Percentiles rank a stretch among this genome's conserved stretches.
phyloP scores from a whole-genome alignment of 495 filamentous ascomycete genomes.

The Neurospora hispaniola region DNA sequence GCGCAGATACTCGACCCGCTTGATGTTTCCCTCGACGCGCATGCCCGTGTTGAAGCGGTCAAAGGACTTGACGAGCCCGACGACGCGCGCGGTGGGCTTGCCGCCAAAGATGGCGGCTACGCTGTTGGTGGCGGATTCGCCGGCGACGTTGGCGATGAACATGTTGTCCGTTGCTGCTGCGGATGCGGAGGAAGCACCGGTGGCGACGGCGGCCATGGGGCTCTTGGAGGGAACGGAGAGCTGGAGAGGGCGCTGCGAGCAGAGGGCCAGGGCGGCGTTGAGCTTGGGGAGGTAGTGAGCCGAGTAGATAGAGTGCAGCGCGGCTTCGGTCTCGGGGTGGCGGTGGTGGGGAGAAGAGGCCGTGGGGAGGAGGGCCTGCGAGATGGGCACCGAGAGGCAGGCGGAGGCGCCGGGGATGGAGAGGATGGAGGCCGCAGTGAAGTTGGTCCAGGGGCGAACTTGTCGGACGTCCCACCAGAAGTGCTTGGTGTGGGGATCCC shows the following conservation, averaged over 20 bases:
- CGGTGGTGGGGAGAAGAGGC: conserved; percentile 17
- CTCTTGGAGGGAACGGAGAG: conserved; percentile 46
- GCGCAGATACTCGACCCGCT: conserved; percentile 75
- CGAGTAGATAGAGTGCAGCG: conserved; percentile 57
- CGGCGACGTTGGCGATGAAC: conserved; percentile 52
- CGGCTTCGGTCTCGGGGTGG: conserved; percentile 63
- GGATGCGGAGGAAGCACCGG: conserved; percentile 38
- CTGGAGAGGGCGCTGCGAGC: conserved; percentile 48
- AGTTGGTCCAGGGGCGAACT: conserved; percentile 68
- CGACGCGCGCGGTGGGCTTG: conserved; percentile 64
- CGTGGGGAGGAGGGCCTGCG: conserved; percentile 50
- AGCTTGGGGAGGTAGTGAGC: conserved; percentile 66
- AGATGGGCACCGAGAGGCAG: conserved; percentile 63
- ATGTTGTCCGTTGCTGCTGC: conserved; percentile 57
- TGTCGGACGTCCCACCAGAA: conserved; percentile 95
- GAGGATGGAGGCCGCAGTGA: conserved; percentile 61
- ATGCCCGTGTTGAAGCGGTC: conserved; percentile 91
- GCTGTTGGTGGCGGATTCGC: conserved; percentile 26
- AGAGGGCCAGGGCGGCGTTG: conserved; percentile 64
- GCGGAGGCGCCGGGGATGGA: conserved; percentile 59
- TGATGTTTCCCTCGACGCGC: conserved; percentile 69
- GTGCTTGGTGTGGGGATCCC: conserved; percentile 62
- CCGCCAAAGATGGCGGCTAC: conserved; percentile 54
- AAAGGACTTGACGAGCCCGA: conserved; percentile 80
- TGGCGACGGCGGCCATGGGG: conserved; percentile 37